A percentile compares a stretch with the other conserved stretches of the same genome.
These are phyloP conservation scores for Skeletonema costatum DNA, from an alignment of 108 stramenopile genomes.

Conservation along the genomic window DNA sequence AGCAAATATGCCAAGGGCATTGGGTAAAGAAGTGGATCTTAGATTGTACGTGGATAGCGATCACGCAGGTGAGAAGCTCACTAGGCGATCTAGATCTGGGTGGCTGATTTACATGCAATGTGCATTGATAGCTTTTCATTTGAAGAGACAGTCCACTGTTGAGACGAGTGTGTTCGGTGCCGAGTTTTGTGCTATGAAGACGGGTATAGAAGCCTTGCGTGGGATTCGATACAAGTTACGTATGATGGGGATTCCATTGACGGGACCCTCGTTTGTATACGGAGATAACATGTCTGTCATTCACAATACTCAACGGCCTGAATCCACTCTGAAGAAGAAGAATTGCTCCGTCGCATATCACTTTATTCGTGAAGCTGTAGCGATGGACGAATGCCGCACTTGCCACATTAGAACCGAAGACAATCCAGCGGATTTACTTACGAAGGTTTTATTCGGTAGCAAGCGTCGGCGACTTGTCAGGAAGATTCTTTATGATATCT, in stretches of 20 bases:
- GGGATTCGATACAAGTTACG: slow-evolving; percentile 42
- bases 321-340: slow-evolving; percentile 47
- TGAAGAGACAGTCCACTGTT: slow-evolving; percentile 47
- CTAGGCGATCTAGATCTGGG: too few species aligned
- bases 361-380: slow-evolving; percentile 34
- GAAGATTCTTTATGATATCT: slow-evolving; percentile 21
- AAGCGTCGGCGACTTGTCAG: slow-evolving; percentile 21
- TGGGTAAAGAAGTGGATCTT: too few species aligned
- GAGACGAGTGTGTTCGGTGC: slow-evolving; percentile 49
- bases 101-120: too few species aligned
- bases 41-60: too few species aligned
- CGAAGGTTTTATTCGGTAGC: slow-evolving; percentile 34
- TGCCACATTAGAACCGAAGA: slow-evolving; percentile 22
- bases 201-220: slow-evolving; percentile 26
- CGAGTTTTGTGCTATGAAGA: slow-evolving; percentile 48
- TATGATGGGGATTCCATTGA: slow-evolving; percentile 35
- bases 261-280: slow-evolving; percentile 27
- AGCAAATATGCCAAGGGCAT: too few species aligned
- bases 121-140: slow-evolving; percentile 31
- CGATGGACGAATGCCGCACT: slow-evolving; percentile 28
- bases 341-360: slow-evolving; percentile 51
- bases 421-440: slow-evolving; percentile 44
- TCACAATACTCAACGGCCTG: slow-evolving; percentile 40
- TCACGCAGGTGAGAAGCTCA: too few species aligned
- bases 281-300: slow-evolving; percentile 42